phyloP scores from a whole-genome alignment of 345 rosid genomes.

The Orychophragmus violaceus region DNA sequence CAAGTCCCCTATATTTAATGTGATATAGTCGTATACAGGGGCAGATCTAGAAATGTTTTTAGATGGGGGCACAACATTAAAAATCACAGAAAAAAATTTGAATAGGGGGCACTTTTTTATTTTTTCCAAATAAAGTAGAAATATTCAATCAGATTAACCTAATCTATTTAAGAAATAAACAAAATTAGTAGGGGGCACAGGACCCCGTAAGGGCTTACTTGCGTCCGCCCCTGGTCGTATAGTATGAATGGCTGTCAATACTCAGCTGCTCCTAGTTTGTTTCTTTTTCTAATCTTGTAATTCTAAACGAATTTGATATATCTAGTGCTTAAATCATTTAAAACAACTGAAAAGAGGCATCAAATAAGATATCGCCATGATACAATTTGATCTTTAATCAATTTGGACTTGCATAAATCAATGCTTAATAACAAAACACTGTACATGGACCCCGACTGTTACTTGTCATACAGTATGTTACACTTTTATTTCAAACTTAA shows the following conservation, averaged over 20 bases:
- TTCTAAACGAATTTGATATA: neutral
- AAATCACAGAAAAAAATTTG: no score
- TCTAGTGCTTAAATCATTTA: neutral
- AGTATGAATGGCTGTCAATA: conserved; percentile 9
- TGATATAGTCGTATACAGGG: no score
- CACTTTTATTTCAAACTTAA: neutral
- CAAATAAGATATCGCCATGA: neutral
- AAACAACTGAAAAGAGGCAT: neutral
- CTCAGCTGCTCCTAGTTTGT: neutral
- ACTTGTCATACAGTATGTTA: neutral
- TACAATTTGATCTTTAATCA: neutral
- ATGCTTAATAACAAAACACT: neutral
- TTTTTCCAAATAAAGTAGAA: no score
- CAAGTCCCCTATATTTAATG: neutral
- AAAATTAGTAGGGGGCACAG: no score
- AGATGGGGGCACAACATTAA: no score
- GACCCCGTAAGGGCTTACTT: no score
- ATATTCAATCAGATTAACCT: no score
- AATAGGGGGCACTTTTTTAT: no score
- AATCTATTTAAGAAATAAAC: no score
- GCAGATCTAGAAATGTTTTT: no score
- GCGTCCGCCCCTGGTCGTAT: no score
- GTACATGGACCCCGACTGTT: neutral
- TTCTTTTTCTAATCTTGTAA: neutral
- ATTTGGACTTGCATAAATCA: neutral